phyloP scores from a whole-genome alignment of 1,139 yeast genomes.

The Zygoascus sp. region DNA sequence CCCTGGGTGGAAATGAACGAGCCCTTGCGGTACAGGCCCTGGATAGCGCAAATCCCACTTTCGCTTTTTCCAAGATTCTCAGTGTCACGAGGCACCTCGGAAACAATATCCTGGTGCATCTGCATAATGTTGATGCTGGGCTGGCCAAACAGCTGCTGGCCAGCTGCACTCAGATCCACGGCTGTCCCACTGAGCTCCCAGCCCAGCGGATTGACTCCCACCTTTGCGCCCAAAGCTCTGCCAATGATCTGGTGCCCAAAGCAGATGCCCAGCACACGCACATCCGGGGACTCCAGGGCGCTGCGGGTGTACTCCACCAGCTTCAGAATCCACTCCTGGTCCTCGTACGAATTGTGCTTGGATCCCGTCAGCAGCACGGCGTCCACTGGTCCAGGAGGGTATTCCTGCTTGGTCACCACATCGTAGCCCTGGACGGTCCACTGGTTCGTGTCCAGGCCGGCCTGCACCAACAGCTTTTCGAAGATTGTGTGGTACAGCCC shows the following conservation, averaged over 20 bases:
- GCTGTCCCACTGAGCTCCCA: constrained; percentile 69
- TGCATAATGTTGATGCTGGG: constrained; percentile 48
- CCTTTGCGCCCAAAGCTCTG: constrained; percentile 57
- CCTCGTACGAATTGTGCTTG: constrained; percentile 53
- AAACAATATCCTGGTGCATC: constrained; percentile 68
- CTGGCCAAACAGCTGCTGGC: constrained; percentile 33
- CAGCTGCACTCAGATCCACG: constrained; percentile 43
- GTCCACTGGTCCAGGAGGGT: constrained; percentile 39
- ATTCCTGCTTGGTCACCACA: constrained; percentile 40
- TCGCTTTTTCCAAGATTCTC: constrained; percentile 43
- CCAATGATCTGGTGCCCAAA: constrained; percentile 84
- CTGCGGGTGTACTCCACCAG: constrained; percentile 41
- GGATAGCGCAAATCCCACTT: constrained; percentile 52
- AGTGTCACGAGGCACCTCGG: constrained; percentile 42
- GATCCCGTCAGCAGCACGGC: constrained; percentile 66
- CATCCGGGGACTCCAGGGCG: constrained; percentile 21
- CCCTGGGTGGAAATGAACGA: constrained; percentile 72
- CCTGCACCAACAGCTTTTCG: constrained; percentile 27
- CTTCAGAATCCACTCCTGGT: constrained; percentile 49
- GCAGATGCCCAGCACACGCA: constrained; percentile 52
- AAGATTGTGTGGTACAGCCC: constrained; percentile 38
- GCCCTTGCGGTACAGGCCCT: constrained; percentile 53
- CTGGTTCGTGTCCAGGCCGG: constrained; percentile 26
- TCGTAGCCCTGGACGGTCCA: constrained; percentile 41
- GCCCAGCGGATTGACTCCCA: constrained; percentile 55